Percentiles rank a stretch among this genome's conserved stretches.
These are phyloP conservation scores for Hermanozyma aechmeae DNA, from an alignment of 805 yeast genomes.

Conservation along the genomic window DNA sequence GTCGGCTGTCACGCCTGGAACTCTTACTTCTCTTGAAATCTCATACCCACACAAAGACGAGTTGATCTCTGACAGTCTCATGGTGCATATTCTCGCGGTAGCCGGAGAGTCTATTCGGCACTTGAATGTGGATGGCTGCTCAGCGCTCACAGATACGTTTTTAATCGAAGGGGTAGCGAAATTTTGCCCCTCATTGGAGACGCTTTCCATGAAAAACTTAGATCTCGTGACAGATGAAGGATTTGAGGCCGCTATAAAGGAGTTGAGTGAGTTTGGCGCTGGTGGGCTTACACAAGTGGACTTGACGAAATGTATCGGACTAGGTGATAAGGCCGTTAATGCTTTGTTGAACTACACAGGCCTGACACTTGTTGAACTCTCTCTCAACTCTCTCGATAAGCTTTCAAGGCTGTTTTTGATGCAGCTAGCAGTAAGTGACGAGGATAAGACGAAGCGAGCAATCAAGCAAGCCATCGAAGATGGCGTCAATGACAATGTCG, in stretches of 20 bases:
- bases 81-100: conserved; percentile 50
- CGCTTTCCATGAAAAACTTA: conserved; percentile 47
- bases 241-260: conserved; percentile 44
- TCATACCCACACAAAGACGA: conserved; percentile 61
- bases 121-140: conserved; percentile 65
- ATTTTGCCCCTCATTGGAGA: conserved; percentile 47
- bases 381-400: conserved; percentile 61
- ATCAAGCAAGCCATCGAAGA: conserved; percentile 8
- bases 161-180: conserved; percentile 47
- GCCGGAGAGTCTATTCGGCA: conserved; percentile 53
- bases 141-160: conserved; percentile 58
- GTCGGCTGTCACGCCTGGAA: conserved; percentile 38
- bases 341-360: conserved; percentile 56
- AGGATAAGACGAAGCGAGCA: conserved; percentile 14
- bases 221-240: conserved; percentile 68
- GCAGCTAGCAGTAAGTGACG: conserved; percentile 32
- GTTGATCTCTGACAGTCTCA: conserved; percentile 55
- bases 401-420: conserved; percentile 44
- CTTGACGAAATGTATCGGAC: conserved; percentile 53
- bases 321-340: conserved; percentile 55
- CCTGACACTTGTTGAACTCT: conserved; percentile 57
- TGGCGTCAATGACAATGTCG: conserved; percentile 3
- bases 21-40: conserved; percentile 51
- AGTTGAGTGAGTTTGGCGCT: conserved; percentile 38
- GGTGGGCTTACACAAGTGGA: conserved; percentile 54